Base-by-base conservation (phyloP, 129 eudicot genomes). In the Pulicaria dysenterica region DNA sequence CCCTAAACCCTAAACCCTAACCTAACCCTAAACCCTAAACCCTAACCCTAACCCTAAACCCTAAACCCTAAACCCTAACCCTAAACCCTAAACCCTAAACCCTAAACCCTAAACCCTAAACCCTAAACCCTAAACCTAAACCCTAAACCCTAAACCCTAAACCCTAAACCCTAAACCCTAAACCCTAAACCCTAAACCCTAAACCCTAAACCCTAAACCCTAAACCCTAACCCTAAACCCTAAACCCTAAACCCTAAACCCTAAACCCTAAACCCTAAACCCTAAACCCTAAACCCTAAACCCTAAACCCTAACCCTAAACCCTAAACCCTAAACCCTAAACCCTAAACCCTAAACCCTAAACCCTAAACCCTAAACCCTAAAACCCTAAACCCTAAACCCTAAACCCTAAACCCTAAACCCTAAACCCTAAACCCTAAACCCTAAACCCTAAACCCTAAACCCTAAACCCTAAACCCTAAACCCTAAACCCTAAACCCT, bases 381-480 rank as follows among this genome's bases (percentile, higher is more conserved):
- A 4, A 53, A 53, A 53, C 58, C 58, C 58, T 53, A 53, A 53
- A 53, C 58, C 58, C 58, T 53, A 53, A 53, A 64, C 34, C 48
- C 69, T 37, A 14, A 12, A 39, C 15, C 69, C 69, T 42, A 12
- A 12, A 64, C 15, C 48, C 69, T 37, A 10, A 5, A 39, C 15
- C 48, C 47, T 13, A 12, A 36, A 38, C 15, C 69, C 69, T 42
- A 12, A 39, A 64, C 34, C 69, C 69, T 37, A 4, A 64, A 64
- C 34, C 69, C 69, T 37, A 4, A 36, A 64, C 34, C 69, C 69
- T 37, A 4, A 36, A 64, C 34, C 69, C 69, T 39, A 38, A 64
- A 64, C 49, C 69, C 69, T 39, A n/a, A 64, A 64, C 69, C 69
- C 69, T 64, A 36, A 64, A 64, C 69, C 69, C 69, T 64, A 64